Conservation (phyloP, 768 basidiomycete genomes). For the Solioccasus polychromus region DNA sequence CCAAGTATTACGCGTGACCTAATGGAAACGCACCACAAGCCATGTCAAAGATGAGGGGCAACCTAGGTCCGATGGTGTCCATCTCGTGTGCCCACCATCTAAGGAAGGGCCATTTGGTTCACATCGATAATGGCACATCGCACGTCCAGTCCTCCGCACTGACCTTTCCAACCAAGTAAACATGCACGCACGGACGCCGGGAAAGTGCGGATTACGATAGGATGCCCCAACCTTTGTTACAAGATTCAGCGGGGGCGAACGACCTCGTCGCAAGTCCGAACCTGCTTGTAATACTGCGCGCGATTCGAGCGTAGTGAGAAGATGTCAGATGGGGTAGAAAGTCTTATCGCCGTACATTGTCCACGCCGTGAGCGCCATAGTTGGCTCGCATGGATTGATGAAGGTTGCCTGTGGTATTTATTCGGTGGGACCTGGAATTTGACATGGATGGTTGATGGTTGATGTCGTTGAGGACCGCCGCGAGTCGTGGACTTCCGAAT, state of each 20-base stretch:
- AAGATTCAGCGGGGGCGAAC: not conserved
- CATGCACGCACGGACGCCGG: slow-evolving; percentile 56
- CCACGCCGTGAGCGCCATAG: slow-evolving; percentile 54
- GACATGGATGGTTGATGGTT: slow-evolving; percentile 1
- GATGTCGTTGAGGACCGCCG: too few species aligned
- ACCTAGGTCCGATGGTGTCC: slow-evolving; percentile 5
- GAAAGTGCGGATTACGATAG: slow-evolving; percentile 74
- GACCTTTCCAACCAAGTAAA: slow-evolving; percentile 53
- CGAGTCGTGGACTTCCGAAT: too few species aligned
- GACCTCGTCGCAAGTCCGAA: slow-evolving; percentile 1
- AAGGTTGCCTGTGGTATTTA: slow-evolving; percentile 24
- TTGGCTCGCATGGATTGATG: slow-evolving; percentile 49
- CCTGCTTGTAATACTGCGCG: slow-evolving; percentile 29
- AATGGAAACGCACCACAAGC: slow-evolving; percentile 24
- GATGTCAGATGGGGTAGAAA: not conserved
- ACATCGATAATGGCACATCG: too few species aligned
- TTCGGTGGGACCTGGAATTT: slow-evolving; percentile 25
- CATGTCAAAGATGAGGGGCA: slow-evolving; percentile 28
- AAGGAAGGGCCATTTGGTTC: slow-evolving; percentile 10
- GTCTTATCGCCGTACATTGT: slow-evolving; percentile 40
- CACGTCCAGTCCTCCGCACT: slow-evolving; percentile 1
- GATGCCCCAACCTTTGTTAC: slow-evolving; percentile 49
- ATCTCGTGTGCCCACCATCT: slow-evolving; percentile 28
- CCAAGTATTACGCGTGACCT: too few species aligned
- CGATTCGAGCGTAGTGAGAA: slow-evolving; percentile 6